Evolutionary conservation across 2,329 filamentous ascomycete genomes (phyloP).

Genomic region (Periconia sp.): DNA sequence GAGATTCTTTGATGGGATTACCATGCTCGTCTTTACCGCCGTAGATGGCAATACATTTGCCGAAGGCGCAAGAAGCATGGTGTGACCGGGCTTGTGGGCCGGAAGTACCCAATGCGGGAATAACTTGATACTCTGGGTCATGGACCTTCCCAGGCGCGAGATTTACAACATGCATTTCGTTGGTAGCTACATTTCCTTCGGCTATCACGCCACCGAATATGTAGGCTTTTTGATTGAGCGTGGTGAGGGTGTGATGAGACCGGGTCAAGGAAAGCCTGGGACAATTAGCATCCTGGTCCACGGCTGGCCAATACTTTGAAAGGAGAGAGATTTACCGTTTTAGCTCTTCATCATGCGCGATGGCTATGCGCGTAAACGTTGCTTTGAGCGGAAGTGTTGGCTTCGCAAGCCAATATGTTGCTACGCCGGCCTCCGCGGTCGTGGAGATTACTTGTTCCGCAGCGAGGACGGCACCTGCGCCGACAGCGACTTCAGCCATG

Average conservation of each 20-base stretch:
- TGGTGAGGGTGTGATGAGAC: conserved; percentile 48
- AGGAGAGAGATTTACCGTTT: conserved; percentile 25
- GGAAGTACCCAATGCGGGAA: conserved; percentile 45
- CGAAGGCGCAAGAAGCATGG: conserved; percentile 49
- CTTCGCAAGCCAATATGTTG: conserved; percentile 50
- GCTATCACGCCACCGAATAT: conserved; percentile 52
- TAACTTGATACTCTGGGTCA: conserved; percentile 49
- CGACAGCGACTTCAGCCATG: conserved; percentile 51
- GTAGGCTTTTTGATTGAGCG: conserved; percentile 51
- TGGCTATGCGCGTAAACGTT: conserved; percentile 49
- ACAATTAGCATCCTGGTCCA: conserved; percentile 10
- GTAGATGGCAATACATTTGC: conserved; percentile 48
- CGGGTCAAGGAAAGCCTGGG: conserved; percentile 36
- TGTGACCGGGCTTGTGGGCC: conserved; percentile 45
- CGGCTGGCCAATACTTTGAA: not conserved
- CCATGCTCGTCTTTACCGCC: conserved; percentile 45
- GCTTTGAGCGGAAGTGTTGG: conserved; percentile 52
- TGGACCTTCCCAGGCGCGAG: conserved; percentile 32
- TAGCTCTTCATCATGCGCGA: conserved; percentile 40
- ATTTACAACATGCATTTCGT: conserved; percentile 51
- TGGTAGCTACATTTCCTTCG: conserved; percentile 45
- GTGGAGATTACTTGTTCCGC: conserved; percentile 50
- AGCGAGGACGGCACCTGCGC: conserved; percentile 43
- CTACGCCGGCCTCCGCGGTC: conserved; percentile 45
- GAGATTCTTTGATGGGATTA: conserved; percentile 41